These are phyloP conservation scores for Penicillium antarcticum DNA, from an alignment of 495 filamentous ascomycete genomes.

Conservation along the genomic window DNA sequence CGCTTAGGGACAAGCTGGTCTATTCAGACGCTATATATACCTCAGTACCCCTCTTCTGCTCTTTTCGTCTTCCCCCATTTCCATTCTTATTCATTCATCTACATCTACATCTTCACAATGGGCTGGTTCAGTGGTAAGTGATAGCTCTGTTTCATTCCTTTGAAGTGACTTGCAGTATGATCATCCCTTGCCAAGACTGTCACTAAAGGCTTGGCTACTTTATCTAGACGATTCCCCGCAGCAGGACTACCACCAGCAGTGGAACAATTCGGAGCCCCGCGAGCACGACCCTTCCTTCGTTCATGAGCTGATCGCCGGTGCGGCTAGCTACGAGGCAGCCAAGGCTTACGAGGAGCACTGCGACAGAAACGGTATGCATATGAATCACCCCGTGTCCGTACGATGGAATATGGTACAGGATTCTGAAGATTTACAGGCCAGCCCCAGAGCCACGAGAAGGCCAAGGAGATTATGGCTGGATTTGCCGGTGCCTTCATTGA, in stretches of 20 bases:
- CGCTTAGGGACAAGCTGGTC: too few relatives aligned
- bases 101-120: conserved; percentile 13
- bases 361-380: conserved; percentile 52
- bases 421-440: conserved; percentile 44
- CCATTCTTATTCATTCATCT: too few relatives aligned
- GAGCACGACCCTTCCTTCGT: conserved; percentile 53
- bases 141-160: background rate
- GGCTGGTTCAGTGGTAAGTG: conserved; percentile 23
- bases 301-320: conserved; percentile 69
- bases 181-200: background rate
- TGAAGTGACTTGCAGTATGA: background rate
- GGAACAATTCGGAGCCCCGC: conserved; percentile 32
- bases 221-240: conserved; percentile 21
- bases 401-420: background rate
- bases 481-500: conserved; percentile 69
- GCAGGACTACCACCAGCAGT: conserved; percentile 43
- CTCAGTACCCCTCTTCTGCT: too few relatives aligned
- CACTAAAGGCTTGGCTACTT: background rate
- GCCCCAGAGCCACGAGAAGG: conserved; percentile 58
- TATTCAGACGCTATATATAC: too few relatives aligned
- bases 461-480: conserved; percentile 70
- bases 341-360: conserved; percentile 68
- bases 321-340: conserved; percentile 70
- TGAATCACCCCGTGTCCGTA: too few relatives aligned
- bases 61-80: too few relatives aligned